Base-by-base conservation (phyloP, 2,329 filamentous ascomycete genomes). In the Thielaviopsis euricoi region DNA sequence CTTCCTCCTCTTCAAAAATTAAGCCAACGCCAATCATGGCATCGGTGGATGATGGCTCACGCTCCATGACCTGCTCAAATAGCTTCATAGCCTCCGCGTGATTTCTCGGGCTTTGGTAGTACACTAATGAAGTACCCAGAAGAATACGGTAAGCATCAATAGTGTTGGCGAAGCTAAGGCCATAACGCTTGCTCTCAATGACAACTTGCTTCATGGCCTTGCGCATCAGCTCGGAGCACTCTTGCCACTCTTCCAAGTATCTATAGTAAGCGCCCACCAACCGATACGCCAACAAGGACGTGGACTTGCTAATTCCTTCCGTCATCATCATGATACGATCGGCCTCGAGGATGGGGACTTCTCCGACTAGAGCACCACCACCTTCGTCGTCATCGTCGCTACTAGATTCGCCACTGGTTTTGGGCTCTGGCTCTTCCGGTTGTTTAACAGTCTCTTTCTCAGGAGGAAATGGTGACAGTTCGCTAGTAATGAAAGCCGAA, bases 1-100 rank as follows among this genome's bases (percentile, higher is more conserved):
- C 86, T 65, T 95, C 86, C 63, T 95, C 89, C 64, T 97, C 93
- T 69, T 96, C 89, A 52, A 90, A 85, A 48, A 98, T 91, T 23
- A 97, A 71, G 1, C 93, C 94, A 37, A 96, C 82, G 0, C 93
- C 93, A 52, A 97, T 87, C 61, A 98, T 74, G 2, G 90, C 90
- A 29, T 82, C 73, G 0, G 89, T 94, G 0, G 86, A 90, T 2
- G 80, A 81, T 1, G 83, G 78, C 58, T 94, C 89, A 25, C 86
- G 80, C 53, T 80, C 74, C 0, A 98, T 76, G 5, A 97, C 86
- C 29, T 79, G 79, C 64, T 95, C 83, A 64, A 98, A 97, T 0
- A 96, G 76, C n/a, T 71, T 70, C 66, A 88, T 91, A 1, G 93
- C 90, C 71, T 97, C 91, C 19, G 83, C 77, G 64, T 98, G 93